A percentile compares a stretch with the other conserved stretches of the same genome.
phyloP scores from a whole-genome alignment of 352 stramenopile species.

The Blastocystis sp. region DNA sequence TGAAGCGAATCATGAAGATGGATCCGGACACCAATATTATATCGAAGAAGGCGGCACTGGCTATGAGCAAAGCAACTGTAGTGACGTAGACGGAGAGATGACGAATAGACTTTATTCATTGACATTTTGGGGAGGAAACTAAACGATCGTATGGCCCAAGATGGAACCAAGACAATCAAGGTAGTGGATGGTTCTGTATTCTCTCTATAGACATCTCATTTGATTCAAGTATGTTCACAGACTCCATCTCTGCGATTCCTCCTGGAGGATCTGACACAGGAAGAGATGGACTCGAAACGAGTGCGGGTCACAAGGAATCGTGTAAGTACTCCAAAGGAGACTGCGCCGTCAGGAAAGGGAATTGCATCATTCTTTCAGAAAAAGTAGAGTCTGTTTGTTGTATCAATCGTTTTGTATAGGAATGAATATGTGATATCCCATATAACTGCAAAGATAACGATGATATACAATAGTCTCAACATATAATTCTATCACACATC shows the following conservation, averaged over 20 bases:
- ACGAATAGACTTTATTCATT: conserved; percentile 16
- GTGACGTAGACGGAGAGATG: neutral
- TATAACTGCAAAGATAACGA: no score
- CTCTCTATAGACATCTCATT: neutral
- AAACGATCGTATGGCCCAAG: neutral
- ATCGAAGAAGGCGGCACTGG: neutral
- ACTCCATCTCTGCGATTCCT: neutral
- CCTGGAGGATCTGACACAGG: neutral
- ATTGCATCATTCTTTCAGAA: neutral
- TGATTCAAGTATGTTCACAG: conserved; percentile 16
- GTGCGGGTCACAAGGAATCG: neutral
- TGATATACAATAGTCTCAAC: no score
- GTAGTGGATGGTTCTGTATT: neutral
- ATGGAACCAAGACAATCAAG: neutral
- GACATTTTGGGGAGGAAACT: neutral
- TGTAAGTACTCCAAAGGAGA: neutral
- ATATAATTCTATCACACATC: no score
- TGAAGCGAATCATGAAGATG: conserved; percentile 37
- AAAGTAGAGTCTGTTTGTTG: no score
- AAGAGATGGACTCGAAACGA: conserved; percentile 11
- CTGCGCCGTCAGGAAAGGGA: neutral
- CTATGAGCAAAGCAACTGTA: conserved; percentile 29
- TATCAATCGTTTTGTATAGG: no score
- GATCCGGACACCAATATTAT: conserved; percentile 21
- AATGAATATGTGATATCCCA: no score